These are phyloP conservation scores for Tylopilus microsporus DNA, from an alignment of 1,284 basidiomycete genomes.

Conservation along the genomic window DNA sequence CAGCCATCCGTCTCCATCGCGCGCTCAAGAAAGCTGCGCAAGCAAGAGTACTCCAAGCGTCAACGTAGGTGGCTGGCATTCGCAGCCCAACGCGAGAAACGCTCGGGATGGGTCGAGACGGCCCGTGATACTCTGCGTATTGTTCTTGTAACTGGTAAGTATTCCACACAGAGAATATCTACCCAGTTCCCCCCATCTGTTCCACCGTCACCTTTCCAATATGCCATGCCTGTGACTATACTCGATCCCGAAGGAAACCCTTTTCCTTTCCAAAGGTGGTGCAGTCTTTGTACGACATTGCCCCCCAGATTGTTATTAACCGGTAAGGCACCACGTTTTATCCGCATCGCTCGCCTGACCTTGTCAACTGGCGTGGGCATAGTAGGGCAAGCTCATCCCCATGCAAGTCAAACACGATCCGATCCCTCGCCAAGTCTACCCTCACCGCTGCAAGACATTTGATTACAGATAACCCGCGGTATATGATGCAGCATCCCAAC, in stretches of 20 bases:
- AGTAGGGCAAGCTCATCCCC: constrained; percentile 9
- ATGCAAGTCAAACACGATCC: constrained; percentile 10
- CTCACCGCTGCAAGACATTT: constrained; percentile 33
- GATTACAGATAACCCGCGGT: constrained; percentile 13
- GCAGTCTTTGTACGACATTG: constrained; percentile 35
- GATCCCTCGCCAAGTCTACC: constrained; percentile 32
- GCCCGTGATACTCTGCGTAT: constrained; percentile 41
- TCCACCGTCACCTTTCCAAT: constrained; percentile 22
- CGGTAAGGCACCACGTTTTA: constrained; percentile 40
- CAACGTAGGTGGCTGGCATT: constrained; percentile 21
- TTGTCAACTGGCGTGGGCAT: constrained; percentile 34
- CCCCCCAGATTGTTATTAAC: constrained; percentile 36
- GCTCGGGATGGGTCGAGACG: constrained; percentile 29
- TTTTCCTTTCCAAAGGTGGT: neutral
- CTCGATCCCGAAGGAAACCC: constrained; percentile 5
- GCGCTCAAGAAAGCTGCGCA: constrained; percentile 21
- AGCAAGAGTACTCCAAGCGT: constrained; percentile 22
- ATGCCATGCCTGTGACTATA: constrained; percentile 6
- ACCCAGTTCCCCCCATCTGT: constrained; percentile 17
- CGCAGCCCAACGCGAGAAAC: constrained; percentile 24
- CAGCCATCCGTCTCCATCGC: constrained; percentile 20
- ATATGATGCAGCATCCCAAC: constrained; percentile 18
- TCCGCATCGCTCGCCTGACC: constrained; percentile 34
- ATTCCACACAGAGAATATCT: constrained; percentile 36
- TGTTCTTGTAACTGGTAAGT: constrained; percentile 44